Evolutionary conservation across 73 alveolate species (phyloP).

Genomic region (Breviolum minutum): DNA sequence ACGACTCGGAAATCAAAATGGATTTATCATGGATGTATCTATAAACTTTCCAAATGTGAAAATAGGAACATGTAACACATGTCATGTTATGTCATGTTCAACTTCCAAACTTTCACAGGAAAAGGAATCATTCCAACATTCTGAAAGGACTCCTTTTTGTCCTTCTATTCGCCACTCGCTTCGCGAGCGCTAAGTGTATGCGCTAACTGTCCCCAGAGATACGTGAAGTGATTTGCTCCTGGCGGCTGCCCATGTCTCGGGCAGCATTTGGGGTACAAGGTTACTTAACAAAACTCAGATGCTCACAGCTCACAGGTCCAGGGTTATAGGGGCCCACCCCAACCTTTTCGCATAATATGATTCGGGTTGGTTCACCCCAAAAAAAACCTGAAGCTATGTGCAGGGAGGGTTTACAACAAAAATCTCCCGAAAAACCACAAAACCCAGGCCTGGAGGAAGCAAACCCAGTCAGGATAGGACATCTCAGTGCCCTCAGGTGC

Average conservation of each 20-base stretch:
- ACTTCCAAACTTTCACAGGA: neutral
- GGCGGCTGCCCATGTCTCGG: neutral
- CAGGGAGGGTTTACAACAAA: neutral
- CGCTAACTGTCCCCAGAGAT: conserved; percentile 49
- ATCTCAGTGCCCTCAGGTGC: conserved; percentile 69
- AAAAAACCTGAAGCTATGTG: neutral
- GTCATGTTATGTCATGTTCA: neutral
- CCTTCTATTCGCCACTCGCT: neutral
- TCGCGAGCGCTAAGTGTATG: neutral
- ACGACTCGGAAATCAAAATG: neutral
- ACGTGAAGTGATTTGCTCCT: conserved; percentile 60
- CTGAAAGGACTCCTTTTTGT: neutral
- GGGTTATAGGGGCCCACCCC: too few species aligned
- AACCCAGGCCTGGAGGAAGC: conserved; percentile 50
- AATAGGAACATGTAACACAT: neutral
- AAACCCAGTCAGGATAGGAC: conserved; percentile 89
- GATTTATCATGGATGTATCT: neutral
- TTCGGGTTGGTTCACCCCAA: neutral
- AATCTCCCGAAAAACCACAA: too few species aligned
- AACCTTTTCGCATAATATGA: neutral
- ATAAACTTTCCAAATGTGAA: neutral
- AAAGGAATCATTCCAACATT: too few species aligned
- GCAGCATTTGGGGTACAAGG: neutral
- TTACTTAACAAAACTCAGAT: neutral
- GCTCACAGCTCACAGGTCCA: too few species aligned